Evolutionary conservation across 2,329 filamentous ascomycete species (phyloP), one percentile per base, ranked within the genome.

Genomic region (Fusarium sp.): DNA sequence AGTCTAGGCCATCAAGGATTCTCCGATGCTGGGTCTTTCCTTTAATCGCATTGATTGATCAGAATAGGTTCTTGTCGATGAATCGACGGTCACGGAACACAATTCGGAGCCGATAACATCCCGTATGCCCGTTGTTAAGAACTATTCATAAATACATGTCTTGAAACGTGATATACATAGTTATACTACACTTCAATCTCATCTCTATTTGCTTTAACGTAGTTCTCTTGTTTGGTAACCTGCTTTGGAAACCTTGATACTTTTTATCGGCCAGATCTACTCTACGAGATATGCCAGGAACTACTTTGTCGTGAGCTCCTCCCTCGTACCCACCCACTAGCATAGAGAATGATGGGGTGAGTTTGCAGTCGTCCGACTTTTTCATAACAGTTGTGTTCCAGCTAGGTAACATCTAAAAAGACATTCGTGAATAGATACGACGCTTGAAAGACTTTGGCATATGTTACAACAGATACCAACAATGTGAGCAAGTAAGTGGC

Each of bases 211-310:
- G 12, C 13, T 45, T 5, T 7, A 10, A 16, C 42, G 10, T 21
- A 45, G 21, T 12, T 9, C 7, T 9, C n/a, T 25, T 21, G 16
- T 45, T 23, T 2, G 3, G n/a, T 11, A 25, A 21, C 11, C 7
- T 45, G 8, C 14, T 14, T 23, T 2, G 12, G 21, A 45, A 1
- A 21, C 1, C 7, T 25, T 45, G 13, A 45, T 16, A 10, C 0
- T 3, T 18, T 10, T 18, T 34, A 1, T 10, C 8, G 0, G 32
- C 32, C 2, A 18, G 5, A 18, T 18, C 8, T 10, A 0, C 32
- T 34, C 2, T 18, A 34, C 8, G 42, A 45, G 23, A 45, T 5
- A 45, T 45, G 21, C 1, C 42, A 45, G 42, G 3, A 21, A 13
- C 42, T 45, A 2, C 42, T 21, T 16, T 16, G 13, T 45, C 42